phyloP scores from a whole-genome alignment of 2,329 filamentous ascomycete species.

The Penicillium sp. region DNA sequence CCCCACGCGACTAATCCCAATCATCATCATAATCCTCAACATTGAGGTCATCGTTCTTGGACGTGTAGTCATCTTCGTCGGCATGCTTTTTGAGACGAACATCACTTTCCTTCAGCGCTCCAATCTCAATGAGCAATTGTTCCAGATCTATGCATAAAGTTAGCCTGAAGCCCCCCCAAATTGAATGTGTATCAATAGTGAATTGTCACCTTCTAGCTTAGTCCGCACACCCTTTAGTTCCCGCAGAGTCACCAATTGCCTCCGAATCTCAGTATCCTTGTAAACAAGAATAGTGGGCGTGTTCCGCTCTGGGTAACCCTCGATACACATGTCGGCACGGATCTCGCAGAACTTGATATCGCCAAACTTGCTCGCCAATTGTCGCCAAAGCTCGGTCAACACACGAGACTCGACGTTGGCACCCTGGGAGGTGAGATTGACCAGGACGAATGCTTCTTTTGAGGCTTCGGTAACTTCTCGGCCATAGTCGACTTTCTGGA shows the following conservation, averaged over 20 bases:
- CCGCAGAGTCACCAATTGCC: slow-evolving; percentile 85
- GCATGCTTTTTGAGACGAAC: slow-evolving; percentile 65
- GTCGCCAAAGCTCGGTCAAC: slow-evolving; percentile 80
- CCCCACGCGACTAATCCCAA: slow-evolving; percentile 64
- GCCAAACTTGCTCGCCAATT: slow-evolving; percentile 79
- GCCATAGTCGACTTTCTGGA: slow-evolving; percentile 92
- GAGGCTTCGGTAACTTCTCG: slow-evolving; percentile 91
- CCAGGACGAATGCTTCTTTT: slow-evolving; percentile 64
- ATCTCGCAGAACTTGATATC: slow-evolving; percentile 99
- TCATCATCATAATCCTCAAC: slow-evolving; percentile 55
- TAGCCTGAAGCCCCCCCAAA: neutral
- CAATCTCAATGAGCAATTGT: slow-evolving; percentile 75
- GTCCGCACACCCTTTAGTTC: slow-evolving; percentile 73
- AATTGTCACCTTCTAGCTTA: slow-evolving; percentile 55
- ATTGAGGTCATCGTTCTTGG: slow-evolving; percentile 50
- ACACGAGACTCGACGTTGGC: slow-evolving; percentile 84
- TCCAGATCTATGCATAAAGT: slow-evolving; percentile 62
- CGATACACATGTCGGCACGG: slow-evolving; percentile 85
- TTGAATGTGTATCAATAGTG: neutral
- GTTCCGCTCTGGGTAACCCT: slow-evolving; percentile 92
- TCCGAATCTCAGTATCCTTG: slow-evolving; percentile 86
- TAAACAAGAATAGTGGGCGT: slow-evolving; percentile 94
- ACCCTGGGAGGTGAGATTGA: slow-evolving; percentile 77
- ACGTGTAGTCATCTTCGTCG: slow-evolving; percentile 57
- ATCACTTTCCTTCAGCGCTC: slow-evolving; percentile 76